A percentile compares a stretch with the other conserved stretches of the same genome.
Evolutionary conservation across 768 basidiomycete species (phyloP).

Genomic region (Amanita rubescens): DNA sequence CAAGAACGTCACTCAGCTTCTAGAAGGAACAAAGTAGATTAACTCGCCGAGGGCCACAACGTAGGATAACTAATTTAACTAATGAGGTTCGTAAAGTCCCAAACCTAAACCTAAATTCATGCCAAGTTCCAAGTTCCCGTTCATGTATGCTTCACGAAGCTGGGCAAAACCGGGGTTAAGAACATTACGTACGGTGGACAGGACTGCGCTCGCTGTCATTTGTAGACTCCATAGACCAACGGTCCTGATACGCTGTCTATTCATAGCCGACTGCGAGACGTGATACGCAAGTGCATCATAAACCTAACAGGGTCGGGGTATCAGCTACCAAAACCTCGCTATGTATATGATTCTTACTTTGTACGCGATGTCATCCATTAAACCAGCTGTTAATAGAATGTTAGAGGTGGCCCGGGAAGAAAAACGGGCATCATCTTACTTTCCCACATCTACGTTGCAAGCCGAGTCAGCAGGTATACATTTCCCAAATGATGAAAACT

Average conservation of each 20-base stretch:
- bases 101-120: slow-evolving; percentile 6
- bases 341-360: slow-evolving; percentile 42
- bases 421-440: slow-evolving; percentile 42
- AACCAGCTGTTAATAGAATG: slow-evolving; percentile 55
- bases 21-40: not conserved
- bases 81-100: slow-evolving; percentile 4
- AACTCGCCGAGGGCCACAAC: not conserved
- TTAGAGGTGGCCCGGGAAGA: slow-evolving; percentile 8
- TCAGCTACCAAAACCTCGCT: not conserved
- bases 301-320: slow-evolving; percentile 7
- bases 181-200: slow-evolving; percentile 68
- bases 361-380: slow-evolving; percentile 84
- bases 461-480: slow-evolving; percentile 9
- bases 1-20: not conserved
- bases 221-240: slow-evolving; percentile 95
- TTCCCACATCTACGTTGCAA: slow-evolving; percentile 72
- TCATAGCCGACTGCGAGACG: slow-evolving; percentile 85
- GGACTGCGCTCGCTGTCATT: slow-evolving; percentile 82
- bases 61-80: not conserved
- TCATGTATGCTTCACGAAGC: slow-evolving; percentile 35
- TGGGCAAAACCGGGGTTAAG: slow-evolving; percentile 61
- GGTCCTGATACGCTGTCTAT: slow-evolving; percentile 75
- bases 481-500: slow-evolving; percentile 22
- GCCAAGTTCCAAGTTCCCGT: slow-evolving; percentile 3
- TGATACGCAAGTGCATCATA: slow-evolving; percentile 87